phyloP scores from a whole-genome alignment of 495 filamentous ascomycete species.

The Penicillium riverlandense region DNA sequence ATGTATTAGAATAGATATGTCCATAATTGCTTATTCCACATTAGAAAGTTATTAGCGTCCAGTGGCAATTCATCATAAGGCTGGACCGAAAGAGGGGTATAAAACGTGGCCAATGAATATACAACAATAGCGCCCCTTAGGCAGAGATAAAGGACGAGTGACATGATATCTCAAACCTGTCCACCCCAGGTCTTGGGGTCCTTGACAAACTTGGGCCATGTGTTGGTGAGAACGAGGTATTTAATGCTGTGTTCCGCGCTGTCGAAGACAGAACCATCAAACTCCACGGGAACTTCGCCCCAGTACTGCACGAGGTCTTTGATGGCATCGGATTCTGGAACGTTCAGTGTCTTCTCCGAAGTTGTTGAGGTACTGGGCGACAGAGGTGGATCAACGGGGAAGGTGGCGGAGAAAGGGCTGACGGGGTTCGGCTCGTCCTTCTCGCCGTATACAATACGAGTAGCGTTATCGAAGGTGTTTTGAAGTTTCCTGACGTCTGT shows the following conservation, averaged over 20 bases:
- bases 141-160: too few relatives aligned
- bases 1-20: too few relatives aligned
- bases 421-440: conserved; percentile 19
- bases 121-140: too few relatives aligned
- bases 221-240: conserved; percentile 63
- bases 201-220: conserved; percentile 58
- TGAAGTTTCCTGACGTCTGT: conserved; percentile 40
- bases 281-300: conserved; percentile 40
- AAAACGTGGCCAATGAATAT: too few relatives aligned
- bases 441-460: conserved; percentile 26
- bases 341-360: conserved; percentile 12
- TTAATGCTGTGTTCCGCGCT: conserved; percentile 55
- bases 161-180: too few relatives aligned
- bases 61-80: too few relatives aligned
- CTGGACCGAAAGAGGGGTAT: too few relatives aligned
- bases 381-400: conserved; percentile 7
- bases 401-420: conserved; percentile 22
- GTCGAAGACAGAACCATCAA: conserved; percentile 50
- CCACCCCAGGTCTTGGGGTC: too few relatives aligned
- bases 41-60: too few relatives aligned
- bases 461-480: conserved; percentile 38
- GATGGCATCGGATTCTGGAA: conserved; percentile 4
- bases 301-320: conserved; percentile 25
- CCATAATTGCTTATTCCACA: too few relatives aligned
- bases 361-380: conserved; percentile 14